Conservation (phyloP, 208 protist genomes). For the Wallacemonas rigidus region DNA sequence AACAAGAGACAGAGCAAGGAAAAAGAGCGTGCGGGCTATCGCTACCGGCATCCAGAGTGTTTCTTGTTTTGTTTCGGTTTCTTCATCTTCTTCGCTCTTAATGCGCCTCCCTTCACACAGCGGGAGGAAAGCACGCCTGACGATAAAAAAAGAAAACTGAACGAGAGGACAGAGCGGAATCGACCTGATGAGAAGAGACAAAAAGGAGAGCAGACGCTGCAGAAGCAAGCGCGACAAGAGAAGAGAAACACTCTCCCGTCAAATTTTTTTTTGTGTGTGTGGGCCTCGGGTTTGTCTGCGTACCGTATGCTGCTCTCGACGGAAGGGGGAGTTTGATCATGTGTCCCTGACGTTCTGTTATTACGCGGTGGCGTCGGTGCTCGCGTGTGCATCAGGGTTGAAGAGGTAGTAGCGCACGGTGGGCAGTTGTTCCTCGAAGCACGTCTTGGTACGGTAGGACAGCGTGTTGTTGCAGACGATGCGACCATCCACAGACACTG, state of each 20-base stretch:
- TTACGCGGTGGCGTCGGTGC: neutral
- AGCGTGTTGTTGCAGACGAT: conserved; percentile 92
- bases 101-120: too few species aligned
- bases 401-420: conserved; percentile 89
- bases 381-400: conserved; percentile 52
- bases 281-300: too few species aligned
- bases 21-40: conserved; percentile 3
- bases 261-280: conserved; percentile 20
- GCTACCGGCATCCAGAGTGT: too few species aligned
- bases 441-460: conserved; percentile 79
- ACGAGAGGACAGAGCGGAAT: too few species aligned
- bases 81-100: neutral
- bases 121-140: neutral
- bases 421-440: conserved; percentile 89
- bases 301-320: conserved; percentile 20
- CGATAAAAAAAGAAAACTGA: conserved; percentile 18
- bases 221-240: too few species aligned
- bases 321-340: too few species aligned
- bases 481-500: conserved; percentile 65
- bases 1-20: neutral
- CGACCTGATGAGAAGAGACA: neutral
- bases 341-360: neutral
- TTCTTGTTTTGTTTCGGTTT: neutral
- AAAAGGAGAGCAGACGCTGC: neutral
- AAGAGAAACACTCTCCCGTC: too few species aligned